Evolutionary conservation across 176 grass and related monocot genomes (phyloP).

Genomic region (Avena eriantha): DNA sequence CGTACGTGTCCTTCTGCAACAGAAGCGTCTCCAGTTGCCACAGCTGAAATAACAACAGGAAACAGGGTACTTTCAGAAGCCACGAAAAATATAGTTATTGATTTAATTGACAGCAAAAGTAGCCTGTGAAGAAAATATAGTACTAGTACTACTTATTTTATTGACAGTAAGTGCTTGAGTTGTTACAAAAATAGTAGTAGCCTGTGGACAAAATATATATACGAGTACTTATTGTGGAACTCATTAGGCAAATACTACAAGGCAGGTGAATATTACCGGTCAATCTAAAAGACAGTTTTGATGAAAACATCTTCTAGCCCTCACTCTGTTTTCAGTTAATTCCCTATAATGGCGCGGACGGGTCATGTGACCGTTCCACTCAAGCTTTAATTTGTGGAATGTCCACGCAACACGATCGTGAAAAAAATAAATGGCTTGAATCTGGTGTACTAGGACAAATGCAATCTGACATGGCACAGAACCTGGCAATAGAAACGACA

Average conservation of each 20-base stretch:
- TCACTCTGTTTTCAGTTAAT: no score
- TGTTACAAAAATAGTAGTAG: background rate
- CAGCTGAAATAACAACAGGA: slow-evolving; percentile 55
- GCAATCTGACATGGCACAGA: background rate
- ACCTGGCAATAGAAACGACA: background rate
- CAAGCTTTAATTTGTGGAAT: background rate
- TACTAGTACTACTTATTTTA: background rate
- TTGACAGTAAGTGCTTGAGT: background rate
- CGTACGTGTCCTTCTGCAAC: slow-evolving; percentile 93
- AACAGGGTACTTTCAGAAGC: background rate
- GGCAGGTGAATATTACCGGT: background rate
- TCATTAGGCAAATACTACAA: background rate
- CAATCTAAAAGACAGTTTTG: background rate
- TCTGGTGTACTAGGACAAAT: background rate
- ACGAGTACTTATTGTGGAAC: background rate
- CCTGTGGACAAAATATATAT: background rate
- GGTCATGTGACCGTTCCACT: background rate
- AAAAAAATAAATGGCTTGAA: background rate
- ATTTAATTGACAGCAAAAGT: slow-evolving; percentile 9
- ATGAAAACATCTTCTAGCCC: background rate
- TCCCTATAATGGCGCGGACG: background rate
- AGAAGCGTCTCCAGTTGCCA: slow-evolving; percentile 97
- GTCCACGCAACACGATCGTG: no score
- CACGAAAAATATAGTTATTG: background rate
- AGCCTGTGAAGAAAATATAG: slow-evolving; percentile 6